Base-by-base conservation (phyloP, 2,329 filamentous ascomycete species). In the Gaeumannomyces sp. region DNA sequence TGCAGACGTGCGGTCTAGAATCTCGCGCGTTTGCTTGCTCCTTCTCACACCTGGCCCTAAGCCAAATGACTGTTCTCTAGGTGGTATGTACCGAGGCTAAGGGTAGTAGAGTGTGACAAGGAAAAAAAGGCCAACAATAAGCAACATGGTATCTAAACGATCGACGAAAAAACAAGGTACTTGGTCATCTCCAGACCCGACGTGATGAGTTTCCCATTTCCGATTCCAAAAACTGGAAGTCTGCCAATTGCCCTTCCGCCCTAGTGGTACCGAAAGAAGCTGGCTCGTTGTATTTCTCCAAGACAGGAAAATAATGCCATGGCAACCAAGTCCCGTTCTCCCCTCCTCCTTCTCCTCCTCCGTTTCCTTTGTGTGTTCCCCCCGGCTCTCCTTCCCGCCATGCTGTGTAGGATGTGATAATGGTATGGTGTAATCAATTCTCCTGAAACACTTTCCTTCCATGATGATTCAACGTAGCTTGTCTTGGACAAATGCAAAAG, bases 391-490 rank as follows among this genome's bases (percentile, higher is more conserved):
- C 45, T 8, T n/a, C 19, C 45, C 45, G 3, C 33, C n/a, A 14
- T 53, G 22, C 6, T n/a, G 45, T 53, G n/a, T n/a, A 53, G 8
- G 45, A n/a, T n/a, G 45, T 53, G 45, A 6, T 53, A 53, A 14
- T 25, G 45, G 19, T 53, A 53, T 53, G 38, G 45, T 53, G 45
- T 53, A 53, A 53, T 53, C 45, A 53, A 53, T 53, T 53, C 45
- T 53, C 45, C 16, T n/a, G 45, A 53, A 53, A 53, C 45, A 53
- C 45, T 53, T 53, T 53, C 38, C 38, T 50, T 50, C 45, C 45
- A 53, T 53, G 45, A 53, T 25, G 45, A 53, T 53, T 53, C 45
- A 53, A 53, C 45, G 45, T 53, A 22, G 45, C 22, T n/a, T 53
- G 45, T 53, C 22, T 25, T n/a, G 11, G 22, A 53, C 45, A 53